Evolutionary conservation across 73 alveolate genomes (phyloP), one percentile per base, ranked within the genome.

Genomic region (Tetrahymena borealis): DNA sequence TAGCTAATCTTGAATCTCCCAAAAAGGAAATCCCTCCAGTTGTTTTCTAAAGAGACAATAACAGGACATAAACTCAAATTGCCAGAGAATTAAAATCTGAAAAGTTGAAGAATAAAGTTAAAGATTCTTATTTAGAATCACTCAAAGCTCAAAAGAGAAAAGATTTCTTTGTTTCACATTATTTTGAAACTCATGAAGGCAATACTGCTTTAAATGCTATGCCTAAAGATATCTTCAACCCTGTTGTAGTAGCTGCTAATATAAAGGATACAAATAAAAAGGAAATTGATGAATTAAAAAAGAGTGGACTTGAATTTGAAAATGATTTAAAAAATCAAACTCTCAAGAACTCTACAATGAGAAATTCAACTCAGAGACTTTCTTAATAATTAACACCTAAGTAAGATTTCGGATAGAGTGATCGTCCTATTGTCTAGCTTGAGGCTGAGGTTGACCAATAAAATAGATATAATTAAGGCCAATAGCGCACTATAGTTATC

Each of bases 161-260:
- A 60, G 85, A 60, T 60, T 60, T 18, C 35, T 93, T 93, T 93
- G 95, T 93, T 1, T 28, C 38, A 38, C 78, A 93, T 40, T 93
- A 93, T 42, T 93, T 93, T 90, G 95, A 93, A 35, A 93, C 95
- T 16, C 36, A 93, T 2, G 93, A 93, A 85, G 95, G 95, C 13
- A 42, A n/a, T 6, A 92, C 90, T 38, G 90, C 78, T 38, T 35
- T 42, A 11, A 93, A 90, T 41, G 78, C 40, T 7, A 85, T 90
- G 28, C 95, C 95, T 33, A 78, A 79, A 93, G 91, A 93, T 32
- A 42, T 91, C 7, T 90, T 90, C 11, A 60, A 60, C 31, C 85
- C 85, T 15, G 85, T 60, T 20, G 85, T 60, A 7, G 85, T 60
- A 2, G 85, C 85, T 1, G 32, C 85, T 24, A 60, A 60, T 9